A percentile compares a stretch with the other conserved stretches of the same genome.
Conservation (phyloP, 2,329 filamentous ascomycete genomes). For the Xylariaceae sp. region DNA sequence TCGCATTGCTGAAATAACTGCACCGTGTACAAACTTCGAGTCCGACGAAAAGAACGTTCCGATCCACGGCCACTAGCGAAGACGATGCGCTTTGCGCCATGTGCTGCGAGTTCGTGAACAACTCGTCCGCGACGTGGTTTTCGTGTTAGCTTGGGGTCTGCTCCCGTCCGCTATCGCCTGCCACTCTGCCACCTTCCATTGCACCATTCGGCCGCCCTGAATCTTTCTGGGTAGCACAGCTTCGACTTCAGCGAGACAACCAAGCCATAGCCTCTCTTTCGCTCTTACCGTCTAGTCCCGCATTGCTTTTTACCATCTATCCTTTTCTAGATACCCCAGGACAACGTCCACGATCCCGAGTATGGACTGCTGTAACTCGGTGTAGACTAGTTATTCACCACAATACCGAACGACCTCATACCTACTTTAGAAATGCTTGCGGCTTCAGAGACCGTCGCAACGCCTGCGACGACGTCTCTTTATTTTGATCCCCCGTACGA, state of each 20-base stretch:
- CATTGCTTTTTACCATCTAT: not conserved
- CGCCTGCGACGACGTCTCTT: constrained; percentile 38
- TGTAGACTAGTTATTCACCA: constrained; percentile 26
- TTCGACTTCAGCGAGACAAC: not conserved
- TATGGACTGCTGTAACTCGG: constrained; percentile 32
- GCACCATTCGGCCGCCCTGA: constrained; percentile 3
- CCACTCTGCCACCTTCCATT: constrained; percentile 14
- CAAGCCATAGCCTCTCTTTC: not conserved
- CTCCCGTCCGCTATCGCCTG: constrained; percentile 17
- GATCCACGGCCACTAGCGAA: constrained; percentile 3
- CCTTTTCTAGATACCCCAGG: not conserved
- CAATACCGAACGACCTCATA: constrained; percentile 4
- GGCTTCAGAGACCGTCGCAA: constrained; percentile 38
- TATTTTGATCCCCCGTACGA: constrained; percentile 42
- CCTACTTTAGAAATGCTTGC: constrained; percentile 38
- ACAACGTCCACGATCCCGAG: constrained; percentile 30
- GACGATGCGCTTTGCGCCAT: constrained; percentile 30
- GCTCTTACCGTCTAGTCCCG: not conserved
- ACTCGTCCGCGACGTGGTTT: constrained; percentile 27
- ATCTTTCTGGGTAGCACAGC: constrained; percentile 14
- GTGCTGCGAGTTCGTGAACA: constrained; percentile 21
- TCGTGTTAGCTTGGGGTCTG: constrained; percentile 24
- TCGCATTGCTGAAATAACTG: constrained; percentile 14
- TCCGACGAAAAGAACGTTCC: constrained; percentile 13
- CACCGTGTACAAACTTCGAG: constrained; percentile 1